Conservation (phyloP, 2,329 filamentous ascomycete genomes). For the Venturia asperata region DNA sequence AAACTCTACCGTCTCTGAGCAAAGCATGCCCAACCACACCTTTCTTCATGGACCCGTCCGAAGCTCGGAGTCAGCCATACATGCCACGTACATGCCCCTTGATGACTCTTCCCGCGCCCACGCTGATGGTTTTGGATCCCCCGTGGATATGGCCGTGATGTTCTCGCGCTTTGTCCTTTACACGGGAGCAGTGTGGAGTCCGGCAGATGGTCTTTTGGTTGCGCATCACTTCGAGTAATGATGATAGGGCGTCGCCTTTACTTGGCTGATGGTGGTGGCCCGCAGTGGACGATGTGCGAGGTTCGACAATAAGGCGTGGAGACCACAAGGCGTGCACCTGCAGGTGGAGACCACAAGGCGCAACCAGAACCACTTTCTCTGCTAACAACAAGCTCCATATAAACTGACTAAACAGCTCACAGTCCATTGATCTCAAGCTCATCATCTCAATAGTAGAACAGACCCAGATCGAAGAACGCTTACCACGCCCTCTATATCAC, state of each 20-base stretch:
- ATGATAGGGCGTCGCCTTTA: neutral
- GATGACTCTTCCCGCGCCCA: neutral
- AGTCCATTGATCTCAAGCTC: neutral
- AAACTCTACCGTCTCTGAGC: neutral
- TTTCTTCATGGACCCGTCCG: neutral
- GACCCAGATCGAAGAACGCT: neutral
- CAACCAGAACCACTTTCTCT: neutral
- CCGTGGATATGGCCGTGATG: too few relatives aligned
- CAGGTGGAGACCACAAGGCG: slow-evolving; percentile 2
- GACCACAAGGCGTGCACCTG: neutral
- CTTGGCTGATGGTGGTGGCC: too few relatives aligned
- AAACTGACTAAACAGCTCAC: neutral
- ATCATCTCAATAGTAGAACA: neutral
- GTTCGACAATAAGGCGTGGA: slow-evolving; percentile 12
- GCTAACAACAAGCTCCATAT: slow-evolving; percentile 2
- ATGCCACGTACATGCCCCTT: neutral
- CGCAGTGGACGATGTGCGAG: neutral
- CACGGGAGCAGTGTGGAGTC: too few relatives aligned
- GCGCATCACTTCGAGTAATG: neutral
- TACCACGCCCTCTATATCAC: neutral
- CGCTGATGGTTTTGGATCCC: neutral
- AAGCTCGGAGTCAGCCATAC: neutral
- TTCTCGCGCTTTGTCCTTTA: too few relatives aligned
- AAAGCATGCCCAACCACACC: neutral
- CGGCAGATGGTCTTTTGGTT: too few relatives aligned